A percentile compares a stretch with the other conserved stretches of the same genome.
These are phyloP conservation scores for Prunus mira DNA, from an alignment of 306 rosid genomes.

Conservation along the genomic window DNA sequence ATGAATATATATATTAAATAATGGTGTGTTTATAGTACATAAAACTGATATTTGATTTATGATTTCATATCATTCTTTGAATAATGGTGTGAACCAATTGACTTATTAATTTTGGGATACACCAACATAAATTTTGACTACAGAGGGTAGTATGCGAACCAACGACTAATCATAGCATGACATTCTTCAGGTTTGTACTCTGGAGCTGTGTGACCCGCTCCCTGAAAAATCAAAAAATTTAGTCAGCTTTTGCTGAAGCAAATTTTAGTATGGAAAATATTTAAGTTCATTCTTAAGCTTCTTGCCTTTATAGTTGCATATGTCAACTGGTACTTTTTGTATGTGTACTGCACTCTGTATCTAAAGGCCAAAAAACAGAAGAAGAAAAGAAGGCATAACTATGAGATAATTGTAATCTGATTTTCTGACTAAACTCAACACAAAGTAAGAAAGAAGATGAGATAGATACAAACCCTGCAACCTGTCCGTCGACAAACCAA, in stretches of 20 bases:
- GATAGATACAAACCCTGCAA: slow-evolving; percentile 38
- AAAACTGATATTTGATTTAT: too few species aligned
- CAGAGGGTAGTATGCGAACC: background rate
- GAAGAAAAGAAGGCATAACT: background rate
- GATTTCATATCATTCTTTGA: too few species aligned
- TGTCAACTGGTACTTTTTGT: background rate
- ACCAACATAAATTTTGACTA: background rate
- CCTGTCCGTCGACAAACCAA: slow-evolving; percentile 55
- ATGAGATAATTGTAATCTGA: background rate
- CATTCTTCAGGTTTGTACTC: slow-evolving; percentile 9
- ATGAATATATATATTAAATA: too few species aligned
- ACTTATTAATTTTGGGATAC: background rate
- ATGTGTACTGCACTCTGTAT: slow-evolving; percentile 8
- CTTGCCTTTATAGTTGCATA: slow-evolving; percentile 12
- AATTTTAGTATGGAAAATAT: background rate
- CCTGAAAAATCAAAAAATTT: background rate
- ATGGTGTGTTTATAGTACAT: too few species aligned
- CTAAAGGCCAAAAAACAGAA: background rate
- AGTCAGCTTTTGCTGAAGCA: background rate
- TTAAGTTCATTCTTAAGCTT: background rate
- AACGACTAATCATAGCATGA: slow-evolving; percentile 7
- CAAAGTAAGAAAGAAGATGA: background rate
- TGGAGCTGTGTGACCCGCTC: slow-evolving; percentile 5
- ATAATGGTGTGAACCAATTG: background rate
- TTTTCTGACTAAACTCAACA: background rate